A percentile compares a stretch with the other conserved stretches of the same genome.
phyloP scores from a whole-genome alignment of 331 rosid species.

The Acacia pycnantha region DNA sequence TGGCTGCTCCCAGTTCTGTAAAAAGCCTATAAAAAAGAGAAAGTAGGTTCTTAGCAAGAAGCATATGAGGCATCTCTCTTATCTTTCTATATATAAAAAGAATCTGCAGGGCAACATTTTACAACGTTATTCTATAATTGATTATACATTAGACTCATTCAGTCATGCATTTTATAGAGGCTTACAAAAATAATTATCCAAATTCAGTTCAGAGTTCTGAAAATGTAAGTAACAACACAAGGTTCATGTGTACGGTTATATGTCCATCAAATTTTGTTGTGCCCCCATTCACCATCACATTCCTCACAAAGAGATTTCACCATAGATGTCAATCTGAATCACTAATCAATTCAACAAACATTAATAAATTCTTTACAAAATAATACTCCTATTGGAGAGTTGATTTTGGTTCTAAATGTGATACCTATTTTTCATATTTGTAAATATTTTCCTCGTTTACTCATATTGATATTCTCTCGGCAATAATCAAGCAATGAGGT shows the following conservation, averaged over 20 bases:
- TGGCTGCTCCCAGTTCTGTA: constrained; percentile 81
- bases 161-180: background rate
- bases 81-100: background rate
- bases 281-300: background rate
- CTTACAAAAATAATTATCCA: background rate
- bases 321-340: background rate
- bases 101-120: background rate
- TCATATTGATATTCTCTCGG: no score
- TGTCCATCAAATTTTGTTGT: background rate
- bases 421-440: no score
- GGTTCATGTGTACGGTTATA: background rate
- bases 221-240: background rate
- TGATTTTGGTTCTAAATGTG: no score
- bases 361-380: background rate
- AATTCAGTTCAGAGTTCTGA: background rate
- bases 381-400: background rate
- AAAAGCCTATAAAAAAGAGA: constrained; percentile 51
- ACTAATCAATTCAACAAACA: background rate
- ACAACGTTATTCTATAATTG: background rate
- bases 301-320: background rate
- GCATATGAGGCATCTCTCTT: background rate
- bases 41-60: background rate
- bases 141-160: background rate
- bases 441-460: no score
- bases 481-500: no score